Conservation (phyloP, 257 asterid species). For the Verbascum thapsus region DNA sequence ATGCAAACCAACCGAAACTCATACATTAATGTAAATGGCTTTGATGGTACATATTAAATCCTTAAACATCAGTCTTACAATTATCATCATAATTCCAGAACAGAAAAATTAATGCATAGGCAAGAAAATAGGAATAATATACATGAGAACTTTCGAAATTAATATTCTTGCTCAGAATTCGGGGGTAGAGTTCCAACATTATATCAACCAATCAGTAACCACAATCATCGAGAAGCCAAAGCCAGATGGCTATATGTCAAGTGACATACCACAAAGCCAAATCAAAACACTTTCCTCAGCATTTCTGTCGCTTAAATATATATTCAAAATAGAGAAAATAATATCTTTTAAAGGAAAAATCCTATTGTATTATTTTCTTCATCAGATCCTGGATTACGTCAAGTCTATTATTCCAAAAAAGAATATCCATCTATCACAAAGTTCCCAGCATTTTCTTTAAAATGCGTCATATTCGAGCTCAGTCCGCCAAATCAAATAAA, state of each 20-base stretch:
- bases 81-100: background rate
- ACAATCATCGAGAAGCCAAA: conserved; percentile 11
- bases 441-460: background rate
- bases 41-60: conserved; percentile 5
- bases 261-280: background rate
- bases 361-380: background rate
- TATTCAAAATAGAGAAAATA: background rate
- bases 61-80: conserved; percentile 17
- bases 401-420: background rate
- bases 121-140: conserved; percentile 8
- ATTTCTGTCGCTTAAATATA: conserved; percentile 9
- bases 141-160: background rate
- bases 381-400: background rate
- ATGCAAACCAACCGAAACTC: conserved; percentile 16
- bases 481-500: conserved; percentile 11
- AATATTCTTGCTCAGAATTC: background rate
- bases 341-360: conserved; percentile 2
- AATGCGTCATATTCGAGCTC: conserved; percentile 11
- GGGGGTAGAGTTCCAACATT: background rate
- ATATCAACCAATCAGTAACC: conserved; percentile 1
- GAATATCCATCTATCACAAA: background rate
- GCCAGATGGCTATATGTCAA: background rate
- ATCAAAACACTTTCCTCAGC: background rate
- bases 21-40: conserved; percentile 14
- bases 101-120: background rate